phyloP scores from a whole-genome alignment of 1,284 basidiomycete genomes.

The Ganoderma sinense region DNA sequence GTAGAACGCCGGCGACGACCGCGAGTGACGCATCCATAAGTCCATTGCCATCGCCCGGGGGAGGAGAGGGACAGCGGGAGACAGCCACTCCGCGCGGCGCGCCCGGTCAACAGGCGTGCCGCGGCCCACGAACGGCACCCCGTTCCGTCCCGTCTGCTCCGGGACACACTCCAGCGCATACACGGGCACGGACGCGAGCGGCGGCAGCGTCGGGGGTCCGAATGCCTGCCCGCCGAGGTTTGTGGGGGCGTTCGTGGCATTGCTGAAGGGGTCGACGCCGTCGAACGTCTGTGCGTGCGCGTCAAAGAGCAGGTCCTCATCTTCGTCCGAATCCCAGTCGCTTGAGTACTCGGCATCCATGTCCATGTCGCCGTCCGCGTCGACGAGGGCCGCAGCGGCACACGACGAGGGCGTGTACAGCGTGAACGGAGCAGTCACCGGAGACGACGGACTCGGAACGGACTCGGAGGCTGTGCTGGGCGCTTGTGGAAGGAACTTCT shows the following conservation, averaged over 20 bases:
- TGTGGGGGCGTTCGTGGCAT: background rate
- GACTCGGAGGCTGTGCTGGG: conserved; percentile 5
- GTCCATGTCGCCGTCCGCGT: conserved; percentile 18
- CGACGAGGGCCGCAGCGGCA: conserved; percentile 6
- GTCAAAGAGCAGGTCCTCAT: conserved; percentile 18
- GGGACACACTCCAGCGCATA: conserved; percentile 24
- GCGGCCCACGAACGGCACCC: conserved; percentile 32
- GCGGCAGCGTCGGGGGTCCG: conserved; percentile 16
- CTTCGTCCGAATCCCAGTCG: conserved; percentile 22
- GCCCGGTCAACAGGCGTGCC: conserved; percentile 33
- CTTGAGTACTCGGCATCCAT: conserved; percentile 13
- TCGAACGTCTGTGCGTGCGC: conserved; percentile 19
- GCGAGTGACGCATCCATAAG: background rate
- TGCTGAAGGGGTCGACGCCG: conserved; percentile 12
- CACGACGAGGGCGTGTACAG: conserved; percentile 26
- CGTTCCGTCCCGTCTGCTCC: conserved; percentile 18
- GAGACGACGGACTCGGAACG: background rate
- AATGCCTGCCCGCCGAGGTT: background rate
- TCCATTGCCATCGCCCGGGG: background rate
- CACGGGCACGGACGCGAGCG: conserved; percentile 25
- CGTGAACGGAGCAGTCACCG: conserved; percentile 17
- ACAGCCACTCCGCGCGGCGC: conserved; percentile 32
- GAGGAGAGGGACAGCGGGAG: conserved; percentile 6
- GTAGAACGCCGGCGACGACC: background rate
- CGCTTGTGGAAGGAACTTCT: conserved; percentile 4